Conservation (phyloP, 177 flowering plant genomes). For the Vitis hybrid region DNA sequence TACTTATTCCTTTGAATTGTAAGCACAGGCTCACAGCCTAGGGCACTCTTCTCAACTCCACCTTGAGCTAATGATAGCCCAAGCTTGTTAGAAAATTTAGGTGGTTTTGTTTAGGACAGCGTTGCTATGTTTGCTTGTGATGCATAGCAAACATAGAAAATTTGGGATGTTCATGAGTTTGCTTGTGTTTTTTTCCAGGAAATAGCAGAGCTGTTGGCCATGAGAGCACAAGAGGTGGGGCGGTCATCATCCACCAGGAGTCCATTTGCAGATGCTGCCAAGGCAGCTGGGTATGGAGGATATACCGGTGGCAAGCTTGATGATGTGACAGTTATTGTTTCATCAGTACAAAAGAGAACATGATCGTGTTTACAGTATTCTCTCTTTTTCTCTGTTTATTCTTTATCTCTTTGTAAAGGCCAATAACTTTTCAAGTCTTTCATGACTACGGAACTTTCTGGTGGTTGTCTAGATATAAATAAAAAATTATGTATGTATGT, state of each 20-base stretch:
- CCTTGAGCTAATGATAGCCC: no score
- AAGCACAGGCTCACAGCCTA: no score
- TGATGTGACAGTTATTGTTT: constrained; percentile 75
- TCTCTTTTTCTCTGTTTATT: background rate
- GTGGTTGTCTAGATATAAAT: no score
- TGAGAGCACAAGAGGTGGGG: constrained; percentile 65
- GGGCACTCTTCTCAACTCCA: no score
- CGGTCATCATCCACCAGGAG: constrained; percentile 44
- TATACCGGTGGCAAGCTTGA: constrained; percentile 79
- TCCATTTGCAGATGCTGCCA: constrained; percentile 84
- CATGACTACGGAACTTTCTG: background rate
- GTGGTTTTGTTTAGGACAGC: no score
- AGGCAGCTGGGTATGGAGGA: constrained; percentile 71
- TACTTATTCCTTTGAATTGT: no score
- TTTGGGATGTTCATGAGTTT: background rate
- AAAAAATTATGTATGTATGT: no score
- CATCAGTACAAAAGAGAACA: constrained; percentile 41
- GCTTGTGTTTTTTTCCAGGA: constrained; percentile 38
- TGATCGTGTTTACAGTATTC: background rate
- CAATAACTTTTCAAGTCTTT: background rate
- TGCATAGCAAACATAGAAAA: no score
- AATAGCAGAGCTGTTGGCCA: constrained; percentile 58
- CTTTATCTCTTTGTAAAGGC: background rate
- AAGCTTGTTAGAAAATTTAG: no score
- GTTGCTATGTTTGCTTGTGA: background rate